A percentile compares a stretch with the other conserved stretches of the same genome.
phyloP scores from a whole-genome alignment of 1,139 yeast genomes.

The Yamadazyma spencermartinsiae region DNA sequence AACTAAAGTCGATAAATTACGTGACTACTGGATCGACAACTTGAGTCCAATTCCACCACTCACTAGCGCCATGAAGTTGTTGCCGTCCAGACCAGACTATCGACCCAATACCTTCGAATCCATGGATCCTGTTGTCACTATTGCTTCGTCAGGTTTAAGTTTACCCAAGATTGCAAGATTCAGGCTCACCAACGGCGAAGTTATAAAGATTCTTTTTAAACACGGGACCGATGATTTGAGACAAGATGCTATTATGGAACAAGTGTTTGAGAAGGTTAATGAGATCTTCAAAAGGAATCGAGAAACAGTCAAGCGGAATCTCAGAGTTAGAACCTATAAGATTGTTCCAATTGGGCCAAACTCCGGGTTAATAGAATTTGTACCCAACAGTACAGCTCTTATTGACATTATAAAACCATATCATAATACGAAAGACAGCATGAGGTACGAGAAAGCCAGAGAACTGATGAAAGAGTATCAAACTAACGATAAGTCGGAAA shows the following conservation, averaged over 20 bases:
- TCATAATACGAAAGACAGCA: conserved; percentile 45
- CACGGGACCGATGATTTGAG: conserved; percentile 89
- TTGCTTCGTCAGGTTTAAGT: conserved; percentile 83
- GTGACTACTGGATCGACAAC: conserved; percentile 56
- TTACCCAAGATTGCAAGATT: conserved; percentile 76
- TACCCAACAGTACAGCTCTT: conserved; percentile 70
- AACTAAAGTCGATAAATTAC: conserved; percentile 34
- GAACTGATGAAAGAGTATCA: conserved; percentile 62
- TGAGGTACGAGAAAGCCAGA: conserved; percentile 61
- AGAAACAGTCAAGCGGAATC: conserved; percentile 54
- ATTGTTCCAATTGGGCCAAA: conserved; percentile 88
- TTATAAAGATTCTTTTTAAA: conserved; percentile 65
- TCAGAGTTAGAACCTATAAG: conserved; percentile 78
- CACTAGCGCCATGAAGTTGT: conserved; percentile 49
- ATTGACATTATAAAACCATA: conserved; percentile 65
- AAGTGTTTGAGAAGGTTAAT: conserved; percentile 87
- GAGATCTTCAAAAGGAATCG: conserved; percentile 58
- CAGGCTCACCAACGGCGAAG: conserved; percentile 54
- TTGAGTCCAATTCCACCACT: conserved; percentile 71
- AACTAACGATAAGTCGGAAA: conserved; percentile 39
- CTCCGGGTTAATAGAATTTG: conserved; percentile 90
- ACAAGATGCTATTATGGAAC: conserved; percentile 97
- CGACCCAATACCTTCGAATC: conserved; percentile 48
- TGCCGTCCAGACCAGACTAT: conserved; percentile 39
- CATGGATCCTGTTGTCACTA: conserved; percentile 46